phyloP scores from a whole-genome alignment of 2,329 filamentous ascomycete genomes.

The Aureobasidium sp. region DNA sequence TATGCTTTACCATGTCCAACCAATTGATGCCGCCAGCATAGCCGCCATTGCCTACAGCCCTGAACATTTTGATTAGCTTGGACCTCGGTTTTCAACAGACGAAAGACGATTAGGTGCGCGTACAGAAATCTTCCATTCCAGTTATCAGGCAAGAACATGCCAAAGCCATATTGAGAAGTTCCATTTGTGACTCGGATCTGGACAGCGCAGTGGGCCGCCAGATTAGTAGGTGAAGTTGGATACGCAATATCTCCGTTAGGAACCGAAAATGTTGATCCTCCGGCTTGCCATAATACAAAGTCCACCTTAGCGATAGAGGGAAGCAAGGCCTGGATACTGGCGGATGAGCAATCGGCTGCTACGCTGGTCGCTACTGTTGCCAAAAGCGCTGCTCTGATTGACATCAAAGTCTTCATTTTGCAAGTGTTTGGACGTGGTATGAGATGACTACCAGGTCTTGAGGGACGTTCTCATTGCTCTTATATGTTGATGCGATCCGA shows the following conservation, averaged over 20 bases:
- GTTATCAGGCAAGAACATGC: conserved; percentile 26
- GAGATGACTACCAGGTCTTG: background rate
- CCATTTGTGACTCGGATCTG: conserved; percentile 26
- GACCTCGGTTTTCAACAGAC: too few species aligned
- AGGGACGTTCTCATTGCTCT: background rate
- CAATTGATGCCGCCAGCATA: conserved; percentile 43
- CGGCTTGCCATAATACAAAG: conserved; percentile 27
- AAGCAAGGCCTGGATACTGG: conserved; percentile 29
- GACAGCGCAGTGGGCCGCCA: conserved; percentile 26
- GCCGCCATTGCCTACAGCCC: conserved; percentile 39
- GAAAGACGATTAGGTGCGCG: background rate
- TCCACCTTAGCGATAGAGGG: conserved; percentile 32
- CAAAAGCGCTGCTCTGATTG: background rate
- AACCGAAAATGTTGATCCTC: conserved; percentile 33
- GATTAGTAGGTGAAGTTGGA: conserved; percentile 32
- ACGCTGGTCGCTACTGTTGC: background rate
- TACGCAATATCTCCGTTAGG: conserved; percentile 34
- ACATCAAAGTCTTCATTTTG: background rate
- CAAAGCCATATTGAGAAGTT: conserved; percentile 25
- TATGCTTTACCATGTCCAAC: conserved; percentile 38
- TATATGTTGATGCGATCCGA: background rate
- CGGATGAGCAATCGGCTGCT: conserved; percentile 27
- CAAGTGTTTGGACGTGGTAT: background rate
- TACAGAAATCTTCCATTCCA: conserved; percentile 29
- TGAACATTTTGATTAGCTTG: background rate